A percentile compares a stretch with the other conserved stretches of the same genome.
These are phyloP conservation scores for Aspergillus ruber DNA, from an alignment of 2,329 filamentous ascomycete species.

Conservation along the genomic window DNA sequence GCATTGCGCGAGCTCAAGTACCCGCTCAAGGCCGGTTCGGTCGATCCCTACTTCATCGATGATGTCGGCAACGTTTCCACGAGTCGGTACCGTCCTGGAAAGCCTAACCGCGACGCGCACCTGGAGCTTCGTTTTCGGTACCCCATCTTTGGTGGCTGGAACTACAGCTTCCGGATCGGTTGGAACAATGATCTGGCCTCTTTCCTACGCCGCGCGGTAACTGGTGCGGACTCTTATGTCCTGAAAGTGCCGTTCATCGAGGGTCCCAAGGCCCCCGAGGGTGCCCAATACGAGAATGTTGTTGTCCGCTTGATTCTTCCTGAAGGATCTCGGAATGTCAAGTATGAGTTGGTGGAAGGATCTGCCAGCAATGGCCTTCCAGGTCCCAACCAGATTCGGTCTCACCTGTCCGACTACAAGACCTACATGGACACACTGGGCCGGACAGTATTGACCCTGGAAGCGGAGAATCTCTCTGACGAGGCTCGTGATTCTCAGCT, in stretches of 20 bases:
- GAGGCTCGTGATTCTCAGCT: constrained; percentile 79
- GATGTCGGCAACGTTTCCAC: constrained; percentile 97
- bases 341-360: constrained; percentile 68
- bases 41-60: constrained; percentile 90
- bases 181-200: constrained; percentile 79
- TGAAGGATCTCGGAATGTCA: constrained; percentile 66
- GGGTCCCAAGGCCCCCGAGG: constrained; percentile 79
- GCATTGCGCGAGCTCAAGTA: constrained; percentile 79
- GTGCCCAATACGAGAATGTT: constrained; percentile 76
- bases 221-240: constrained; percentile 64
- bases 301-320: constrained; percentile 78
- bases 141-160: constrained; percentile 96
- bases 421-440: constrained; percentile 93
- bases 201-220: constrained; percentile 60
- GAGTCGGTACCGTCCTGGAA: constrained; percentile 65
- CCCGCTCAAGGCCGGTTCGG: constrained; percentile 70
- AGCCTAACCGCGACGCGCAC: constrained; percentile 66
- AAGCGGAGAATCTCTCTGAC: constrained; percentile 80
- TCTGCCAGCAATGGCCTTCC: constrained; percentile 61
- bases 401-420: constrained; percentile 60
- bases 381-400: constrained; percentile 46
- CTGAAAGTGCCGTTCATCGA: constrained; percentile 90
- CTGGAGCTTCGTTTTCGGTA: constrained; percentile 91
- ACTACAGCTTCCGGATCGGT: constrained; percentile 92
- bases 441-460: constrained; percentile 73